phyloP scores from a whole-genome alignment of 2,329 filamentous ascomycete genomes.

The Penicillium frequentans region DNA sequence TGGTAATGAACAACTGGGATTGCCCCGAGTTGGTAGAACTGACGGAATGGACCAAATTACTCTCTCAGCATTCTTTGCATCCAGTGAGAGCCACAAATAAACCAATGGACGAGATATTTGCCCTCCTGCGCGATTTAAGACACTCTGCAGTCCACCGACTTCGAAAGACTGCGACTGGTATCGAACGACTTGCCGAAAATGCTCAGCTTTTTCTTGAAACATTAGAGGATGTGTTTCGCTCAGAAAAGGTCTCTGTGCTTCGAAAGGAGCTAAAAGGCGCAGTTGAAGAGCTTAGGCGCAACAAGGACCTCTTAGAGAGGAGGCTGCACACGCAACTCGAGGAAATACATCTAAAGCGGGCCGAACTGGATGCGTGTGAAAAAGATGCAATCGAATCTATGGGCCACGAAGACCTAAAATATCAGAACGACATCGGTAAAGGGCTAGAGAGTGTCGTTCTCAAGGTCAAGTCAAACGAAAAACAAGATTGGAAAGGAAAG shows the following conservation, averaged over 20 bases:
- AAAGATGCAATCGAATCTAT: no score
- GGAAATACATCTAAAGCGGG: neutral
- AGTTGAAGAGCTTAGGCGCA: neutral
- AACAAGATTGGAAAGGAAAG: no score
- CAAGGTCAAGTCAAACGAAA: no score
- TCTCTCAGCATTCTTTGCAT: neutral
- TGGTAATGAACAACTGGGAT: neutral
- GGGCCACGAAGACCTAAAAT: no score
- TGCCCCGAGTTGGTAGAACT: neutral
- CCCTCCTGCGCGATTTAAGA: neutral
- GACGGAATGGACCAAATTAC: neutral
- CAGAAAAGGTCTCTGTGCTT: neutral
- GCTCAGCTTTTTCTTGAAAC: slow-evolving; percentile 8
- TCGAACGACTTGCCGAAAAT: slow-evolving; percentile 10
- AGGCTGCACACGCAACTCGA: neutral
- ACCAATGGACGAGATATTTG: neutral
- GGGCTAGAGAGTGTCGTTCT: no score
- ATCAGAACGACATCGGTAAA: no score
- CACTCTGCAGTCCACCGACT: slow-evolving; percentile 9
- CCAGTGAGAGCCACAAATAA: neutral
- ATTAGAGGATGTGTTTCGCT: neutral
- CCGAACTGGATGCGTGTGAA: no score
- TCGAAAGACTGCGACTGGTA: slow-evolving; percentile 7
- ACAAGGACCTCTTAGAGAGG: neutral
- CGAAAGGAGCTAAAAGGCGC: neutral